These are phyloP conservation scores for Teratosphaeriaceae sp. DNA, from an alignment of 2,329 filamentous ascomycete genomes.

Conservation along the genomic window DNA sequence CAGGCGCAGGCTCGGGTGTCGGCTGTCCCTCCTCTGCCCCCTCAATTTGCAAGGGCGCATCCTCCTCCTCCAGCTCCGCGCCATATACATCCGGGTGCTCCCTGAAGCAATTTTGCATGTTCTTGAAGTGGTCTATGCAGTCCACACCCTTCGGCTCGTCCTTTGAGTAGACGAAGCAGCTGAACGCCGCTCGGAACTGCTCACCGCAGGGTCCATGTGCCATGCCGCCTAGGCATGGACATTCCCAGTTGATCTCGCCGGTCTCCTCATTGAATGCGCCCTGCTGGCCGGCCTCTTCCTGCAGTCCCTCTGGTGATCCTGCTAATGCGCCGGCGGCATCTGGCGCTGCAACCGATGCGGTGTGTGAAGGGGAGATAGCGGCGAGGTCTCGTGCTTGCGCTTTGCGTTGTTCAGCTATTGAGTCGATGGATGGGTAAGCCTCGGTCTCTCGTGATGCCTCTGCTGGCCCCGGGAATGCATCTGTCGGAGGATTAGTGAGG, in stretches of 20 bases:
- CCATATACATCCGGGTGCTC: slow-evolving; percentile 90
- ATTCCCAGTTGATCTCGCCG: slow-evolving; percentile 99
- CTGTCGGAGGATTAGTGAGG: slow-evolving; percentile 27
- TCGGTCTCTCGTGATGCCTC: slow-evolving; percentile 37
- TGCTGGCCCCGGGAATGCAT: slow-evolving; percentile 29
- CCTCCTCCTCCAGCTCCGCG: slow-evolving; percentile 64
- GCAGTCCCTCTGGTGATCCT: slow-evolving; percentile 50
- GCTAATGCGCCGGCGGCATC: slow-evolving; percentile 16
- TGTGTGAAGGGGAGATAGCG: slow-evolving; percentile 12
- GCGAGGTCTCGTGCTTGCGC: slow-evolving; percentile 28
- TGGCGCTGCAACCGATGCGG: slow-evolving; percentile 10
- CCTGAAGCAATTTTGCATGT: slow-evolving; percentile 97
- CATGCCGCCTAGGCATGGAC: slow-evolving; percentile 95
- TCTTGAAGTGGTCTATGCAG: slow-evolving; percentile 47
- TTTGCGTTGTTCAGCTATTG: slow-evolving; percentile 36
- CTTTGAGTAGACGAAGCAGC: slow-evolving; percentile 93
- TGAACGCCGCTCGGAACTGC: slow-evolving; percentile 92
- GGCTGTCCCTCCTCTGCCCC: slow-evolving; percentile 14
- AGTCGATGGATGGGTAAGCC: slow-evolving; percentile 38
- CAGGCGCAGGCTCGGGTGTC: slow-evolving; percentile 14
- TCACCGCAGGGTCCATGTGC: slow-evolving; percentile 91
- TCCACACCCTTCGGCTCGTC: slow-evolving; percentile 74
- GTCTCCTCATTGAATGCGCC: slow-evolving; percentile 98
- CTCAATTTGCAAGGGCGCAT: slow-evolving; percentile 26
- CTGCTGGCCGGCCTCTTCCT: slow-evolving; percentile 77